Base-by-base conservation (phyloP, 305 asterid genomes). In the Fraxinus velutina region DNA sequence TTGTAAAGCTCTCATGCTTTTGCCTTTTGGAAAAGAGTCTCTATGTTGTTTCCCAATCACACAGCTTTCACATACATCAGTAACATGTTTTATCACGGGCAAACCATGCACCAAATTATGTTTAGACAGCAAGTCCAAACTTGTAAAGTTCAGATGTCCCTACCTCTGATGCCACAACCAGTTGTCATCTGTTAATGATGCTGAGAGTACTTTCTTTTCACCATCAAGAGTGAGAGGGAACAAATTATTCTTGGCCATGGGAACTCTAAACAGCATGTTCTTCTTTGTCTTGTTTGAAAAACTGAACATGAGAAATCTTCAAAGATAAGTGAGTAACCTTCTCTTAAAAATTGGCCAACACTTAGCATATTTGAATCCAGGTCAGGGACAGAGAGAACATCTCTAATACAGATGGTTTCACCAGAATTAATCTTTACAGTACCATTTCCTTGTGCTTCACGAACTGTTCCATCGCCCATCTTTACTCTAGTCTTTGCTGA, bases 1-100 rank as follows among this genome's bases (percentile, higher is more conserved):
- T 12, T 6, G 1, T 66, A 32, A 21, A 24, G 73, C 34, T 66
- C 12, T 66, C 73, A 21, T 66, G 34, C n/a, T 66, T 4, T 15
- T 66, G 5, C 5, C 19, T 7, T 66, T 66, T 5, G n/a, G 34
- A 66, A 66, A 52, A 52, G 8, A 52, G 60, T 27, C 29, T 19
- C 77, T 78, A 15, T 33, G 30, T 17, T 78, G 73, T 24, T 83
- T 79, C 1, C 81, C 81, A 75, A 52, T 27, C 62, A 78, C 57
- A 74, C 80, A 83, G 29, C 77, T 62, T 39, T 76, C 32, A 52
- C 82, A 80, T 7, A 76, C 22, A 6, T 76, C 37, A 68, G 50
- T 73, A 13, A 0, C 72, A 76, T 33, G 42, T 3, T 24, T 22
- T 15, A 66, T 66, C 13, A 12, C 17, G 7, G 82, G 76, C 27